Evolutionary conservation across 345 rosid genomes (phyloP).

Genomic region (Odontarrhena argentea): DNA sequence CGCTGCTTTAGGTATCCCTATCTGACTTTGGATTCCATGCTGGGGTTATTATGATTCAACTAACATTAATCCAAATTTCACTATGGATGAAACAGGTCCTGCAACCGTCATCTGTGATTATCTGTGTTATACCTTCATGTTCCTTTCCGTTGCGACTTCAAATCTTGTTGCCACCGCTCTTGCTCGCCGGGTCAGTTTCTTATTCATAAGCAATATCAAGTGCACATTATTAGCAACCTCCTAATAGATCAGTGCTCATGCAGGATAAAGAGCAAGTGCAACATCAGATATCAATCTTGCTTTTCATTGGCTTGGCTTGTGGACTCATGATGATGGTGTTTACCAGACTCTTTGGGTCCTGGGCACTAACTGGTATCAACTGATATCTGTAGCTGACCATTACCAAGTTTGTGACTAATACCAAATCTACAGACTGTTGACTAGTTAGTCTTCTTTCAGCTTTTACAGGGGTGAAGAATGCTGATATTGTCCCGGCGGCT

Average conservation of each 20-base stretch:
- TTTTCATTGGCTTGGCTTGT: conserved; percentile 70
- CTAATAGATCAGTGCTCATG: conserved; percentile 33
- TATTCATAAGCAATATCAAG: conserved; percentile 5
- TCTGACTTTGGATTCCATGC: conserved; percentile 1
- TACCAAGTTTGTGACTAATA: conserved; percentile 22
- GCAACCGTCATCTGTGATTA: conserved; percentile 60
- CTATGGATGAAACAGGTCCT: conserved; percentile 46
- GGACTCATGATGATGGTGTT: conserved; percentile 71
- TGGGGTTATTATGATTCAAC: neutral
- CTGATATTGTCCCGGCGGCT: conserved; percentile 75
- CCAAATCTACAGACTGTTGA: conserved; percentile 20
- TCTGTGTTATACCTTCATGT: conserved; percentile 58
- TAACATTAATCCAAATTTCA: conserved; percentile 2
- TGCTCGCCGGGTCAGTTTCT: conserved; percentile 50
- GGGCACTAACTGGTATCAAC: conserved; percentile 74
- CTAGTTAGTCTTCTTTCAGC: conserved; percentile 51
- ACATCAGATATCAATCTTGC: conserved; percentile 86
- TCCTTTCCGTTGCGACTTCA: conserved; percentile 62
- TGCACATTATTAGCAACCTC: conserved; percentile 16
- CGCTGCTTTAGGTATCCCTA: conserved; percentile 78
- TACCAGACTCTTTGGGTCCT: conserved; percentile 69
- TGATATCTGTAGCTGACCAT: conserved; percentile 2
- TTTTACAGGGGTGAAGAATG: conserved; percentile 73
- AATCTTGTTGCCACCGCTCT: conserved; percentile 64
- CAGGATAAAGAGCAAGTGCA: conserved; percentile 86